Evolutionary conservation across 1,284 basidiomycete species (phyloP), one percentile per base, ranked within the genome.

Genomic region (Ceratobasidium sp.): DNA sequence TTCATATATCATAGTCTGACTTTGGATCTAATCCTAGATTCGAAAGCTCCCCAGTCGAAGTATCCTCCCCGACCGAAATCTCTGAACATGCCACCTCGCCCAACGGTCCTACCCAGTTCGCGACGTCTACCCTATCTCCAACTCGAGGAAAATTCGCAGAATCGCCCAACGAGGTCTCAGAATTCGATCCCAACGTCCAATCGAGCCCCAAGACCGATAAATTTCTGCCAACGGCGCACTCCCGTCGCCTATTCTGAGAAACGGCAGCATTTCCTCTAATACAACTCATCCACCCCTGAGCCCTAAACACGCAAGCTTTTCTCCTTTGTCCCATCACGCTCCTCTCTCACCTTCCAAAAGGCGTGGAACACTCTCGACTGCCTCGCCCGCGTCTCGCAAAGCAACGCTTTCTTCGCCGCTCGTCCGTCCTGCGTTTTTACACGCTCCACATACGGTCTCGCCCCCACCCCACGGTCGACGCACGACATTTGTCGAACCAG

Each of bases 401-500:
- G 39, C 36, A 8, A 41, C 48, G 2, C 34, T 41, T 26, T 67
- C 64, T 26, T n/a, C n/a, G n/a, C 65, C 65, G 2, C 21, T 50
- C 34, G 34, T 67, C 14, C 21, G 65, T n/a, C 52, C 65, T 32
- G 52, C 32, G 34, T 57, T 57, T 21, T 41, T 69, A 16, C 65
- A 57, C 41, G 18, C 65, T 3, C 64, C 64, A 16, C 9, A 43
- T 10, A 43, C 36, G 18, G n/a, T n/a, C n/a, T 14, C 50, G 10
- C 26, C 12, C 1, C 39, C 18, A 14, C 52, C 50, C 5, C 39
- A 18, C 3, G 39, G 1, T 21, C 34, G 65, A 21, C 65, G 65
- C 12, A 69, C 65, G 16, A 69, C 65, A 43, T 69, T 69, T 58
- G 65, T 26, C 5, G 65, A 69, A 21, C 53, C 39, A 32, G 52